A percentile compares a stretch with the other conserved stretches of the same genome.
Evolutionary conservation across 257 asterid species (phyloP).

Genomic region (Solanum tacnaense): DNA sequence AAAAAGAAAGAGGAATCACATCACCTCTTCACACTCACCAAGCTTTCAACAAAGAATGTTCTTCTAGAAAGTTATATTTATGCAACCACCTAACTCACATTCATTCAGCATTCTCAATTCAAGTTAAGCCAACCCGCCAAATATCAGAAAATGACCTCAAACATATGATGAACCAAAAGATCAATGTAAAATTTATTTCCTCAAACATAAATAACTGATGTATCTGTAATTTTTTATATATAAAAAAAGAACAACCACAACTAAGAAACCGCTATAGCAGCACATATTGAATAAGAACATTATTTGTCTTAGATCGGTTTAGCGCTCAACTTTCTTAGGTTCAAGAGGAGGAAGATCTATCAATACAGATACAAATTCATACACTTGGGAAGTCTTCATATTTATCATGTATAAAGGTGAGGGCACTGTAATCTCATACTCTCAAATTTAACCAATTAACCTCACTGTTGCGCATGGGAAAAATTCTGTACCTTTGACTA

Average conservation of each 20-base stretch:
- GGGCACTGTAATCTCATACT: background rate
- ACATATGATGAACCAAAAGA: background rate
- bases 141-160: background rate
- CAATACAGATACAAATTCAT: background rate
- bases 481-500: constrained; percentile 16
- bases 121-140: background rate
- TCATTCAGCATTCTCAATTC: background rate
- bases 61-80: background rate
- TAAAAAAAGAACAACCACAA: background rate
- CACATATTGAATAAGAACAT: background rate
- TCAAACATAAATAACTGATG: background rate
- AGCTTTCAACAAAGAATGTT: background rate
- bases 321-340: background rate
- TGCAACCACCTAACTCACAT: background rate
- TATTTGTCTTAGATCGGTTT: background rate
- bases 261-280: background rate
- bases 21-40: background rate
- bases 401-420: background rate
- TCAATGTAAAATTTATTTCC: background rate
- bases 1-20: background rate
- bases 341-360: background rate
- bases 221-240: background rate
- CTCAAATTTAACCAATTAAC: background rate
- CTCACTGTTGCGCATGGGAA: background rate
- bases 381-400: background rate